phyloP scores from a whole-genome alignment of 371 early-diverging fungal species.

The Entomophthora muscae region DNA sequence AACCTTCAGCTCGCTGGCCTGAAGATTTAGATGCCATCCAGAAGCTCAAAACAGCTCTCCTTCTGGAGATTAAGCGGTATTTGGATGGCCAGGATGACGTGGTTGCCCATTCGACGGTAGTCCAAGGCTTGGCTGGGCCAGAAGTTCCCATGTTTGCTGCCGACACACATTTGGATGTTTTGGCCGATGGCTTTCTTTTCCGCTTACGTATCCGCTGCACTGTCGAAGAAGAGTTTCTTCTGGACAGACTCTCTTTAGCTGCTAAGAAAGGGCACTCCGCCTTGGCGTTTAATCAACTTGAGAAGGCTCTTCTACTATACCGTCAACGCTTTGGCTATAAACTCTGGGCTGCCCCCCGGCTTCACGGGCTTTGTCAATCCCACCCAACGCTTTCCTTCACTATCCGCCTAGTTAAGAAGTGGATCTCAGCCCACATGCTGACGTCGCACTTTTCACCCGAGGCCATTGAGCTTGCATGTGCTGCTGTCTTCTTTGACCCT shows the following conservation, averaged over 20 bases:
- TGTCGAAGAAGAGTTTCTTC: slow-evolving; percentile 42
- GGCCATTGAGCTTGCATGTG: slow-evolving; percentile 35
- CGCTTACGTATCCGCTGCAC: slow-evolving; percentile 54
- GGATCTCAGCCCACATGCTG: slow-evolving; percentile 61
- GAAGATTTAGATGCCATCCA: slow-evolving; percentile 70
- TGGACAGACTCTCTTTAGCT: slow-evolving; percentile 17
- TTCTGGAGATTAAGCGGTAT: slow-evolving; percentile 38
- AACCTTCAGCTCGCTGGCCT: slow-evolving; percentile 74
- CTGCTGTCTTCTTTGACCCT: slow-evolving; percentile 38
- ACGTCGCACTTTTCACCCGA: slow-evolving; percentile 36
- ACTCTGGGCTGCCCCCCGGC: slow-evolving; percentile 38
- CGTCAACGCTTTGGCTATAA: slow-evolving; percentile 26
- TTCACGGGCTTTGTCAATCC: slow-evolving; percentile 48
- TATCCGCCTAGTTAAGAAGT: slow-evolving; percentile 68
- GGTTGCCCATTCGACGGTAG: slow-evolving; percentile 8
- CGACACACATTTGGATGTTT: slow-evolving; percentile 47
- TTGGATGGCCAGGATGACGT: slow-evolving; percentile 14
- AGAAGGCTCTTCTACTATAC: slow-evolving; percentile 28
- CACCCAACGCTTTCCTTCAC: slow-evolving; percentile 46
- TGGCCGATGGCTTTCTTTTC: slow-evolving; percentile 46
- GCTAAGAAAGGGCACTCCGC: slow-evolving; percentile 23
- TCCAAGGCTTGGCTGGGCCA: slow-evolving; percentile 23
- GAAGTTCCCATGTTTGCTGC: slow-evolving; percentile 23
- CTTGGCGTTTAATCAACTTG: slow-evolving; percentile 22
- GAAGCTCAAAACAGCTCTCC: slow-evolving; percentile 79